Percentiles rank a stretch among this genome's conserved stretches.
Conservation (phyloP, 106 monocot species). For the Gastrodia elata region DNA sequence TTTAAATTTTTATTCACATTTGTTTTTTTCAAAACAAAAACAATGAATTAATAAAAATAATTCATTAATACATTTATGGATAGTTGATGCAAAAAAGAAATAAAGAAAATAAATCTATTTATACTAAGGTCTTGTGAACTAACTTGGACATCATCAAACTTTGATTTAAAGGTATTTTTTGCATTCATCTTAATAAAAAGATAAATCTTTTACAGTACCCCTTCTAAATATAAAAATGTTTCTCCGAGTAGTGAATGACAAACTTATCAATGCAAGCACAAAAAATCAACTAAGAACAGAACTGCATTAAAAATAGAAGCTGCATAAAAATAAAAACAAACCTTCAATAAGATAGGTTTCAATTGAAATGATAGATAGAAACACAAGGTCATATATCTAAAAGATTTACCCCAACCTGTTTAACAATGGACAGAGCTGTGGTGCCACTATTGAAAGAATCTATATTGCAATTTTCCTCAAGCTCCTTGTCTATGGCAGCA, state of each 20-base stretch:
- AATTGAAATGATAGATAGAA: background rate
- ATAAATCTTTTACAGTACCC: too few species aligned
- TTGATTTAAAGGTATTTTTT: too few species aligned
- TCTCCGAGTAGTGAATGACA: too few species aligned
- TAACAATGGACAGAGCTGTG: slow-evolving; percentile 56
- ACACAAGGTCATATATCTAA: background rate
- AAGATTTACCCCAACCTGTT: slow-evolving; percentile 1
- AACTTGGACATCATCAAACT: too few species aligned
- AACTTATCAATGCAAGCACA: background rate
- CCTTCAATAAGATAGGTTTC: background rate
- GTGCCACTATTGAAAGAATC: slow-evolving; percentile 81
- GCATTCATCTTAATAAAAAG: too few species aligned
- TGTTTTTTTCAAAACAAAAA: too few species aligned
- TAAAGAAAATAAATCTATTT: too few species aligned
- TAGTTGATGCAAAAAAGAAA: too few species aligned
- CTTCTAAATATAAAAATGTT: background rate
- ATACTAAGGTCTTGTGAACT: too few species aligned
- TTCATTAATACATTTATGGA: too few species aligned
- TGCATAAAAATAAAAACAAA: background rate
- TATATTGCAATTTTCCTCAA: slow-evolving; percentile 29
- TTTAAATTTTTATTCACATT: too few species aligned
- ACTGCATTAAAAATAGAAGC: background rate
- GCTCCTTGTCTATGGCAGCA: slow-evolving; percentile 59
- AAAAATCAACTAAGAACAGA: background rate
- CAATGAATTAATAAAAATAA: too few species aligned